These are phyloP conservation scores for Hypoxylon intermedium DNA, from an alignment of 495 filamentous ascomycete species.

Conservation along the genomic window DNA sequence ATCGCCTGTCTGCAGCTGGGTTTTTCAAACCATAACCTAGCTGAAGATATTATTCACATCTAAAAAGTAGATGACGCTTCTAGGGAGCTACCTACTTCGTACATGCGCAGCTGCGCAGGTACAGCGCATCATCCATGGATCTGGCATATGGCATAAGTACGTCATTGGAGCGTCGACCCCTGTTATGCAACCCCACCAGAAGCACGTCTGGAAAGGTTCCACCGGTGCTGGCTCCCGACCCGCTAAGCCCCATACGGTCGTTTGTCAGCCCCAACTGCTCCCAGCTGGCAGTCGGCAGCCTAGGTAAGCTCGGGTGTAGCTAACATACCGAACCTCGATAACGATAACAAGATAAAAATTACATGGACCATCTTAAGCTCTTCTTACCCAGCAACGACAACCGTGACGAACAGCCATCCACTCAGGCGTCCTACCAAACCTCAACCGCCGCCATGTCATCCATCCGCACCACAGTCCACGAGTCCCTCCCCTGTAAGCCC, in stretches of 20 bases:
- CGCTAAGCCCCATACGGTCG: not conserved
- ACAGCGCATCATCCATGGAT: slow-evolving; percentile 12
- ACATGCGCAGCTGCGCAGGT: slow-evolving; percentile 16
- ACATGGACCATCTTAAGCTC: slow-evolving; percentile 16
- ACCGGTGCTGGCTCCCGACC: slow-evolving; percentile 1
- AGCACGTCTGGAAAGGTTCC: not conserved
- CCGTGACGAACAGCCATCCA: slow-evolving; percentile 46
- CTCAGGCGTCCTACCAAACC: not conserved
- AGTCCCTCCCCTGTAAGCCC: slow-evolving; percentile 80
- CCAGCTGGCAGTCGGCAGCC: slow-evolving; percentile 7
- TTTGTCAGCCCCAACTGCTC: not conserved
- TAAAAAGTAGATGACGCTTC: not conserved
- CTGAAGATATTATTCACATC: not conserved
- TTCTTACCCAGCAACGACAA: slow-evolving; percentile 2
- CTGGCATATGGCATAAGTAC: slow-evolving; percentile 6
- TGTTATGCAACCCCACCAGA: slow-evolving; percentile 11
- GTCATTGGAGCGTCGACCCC: slow-evolving; percentile 23
- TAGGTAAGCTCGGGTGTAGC: too few relatives aligned
- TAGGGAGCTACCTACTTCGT: not conserved
- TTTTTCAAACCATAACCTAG: not conserved
- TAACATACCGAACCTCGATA: slow-evolving; percentile 4
- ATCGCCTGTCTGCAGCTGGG: too few relatives aligned
- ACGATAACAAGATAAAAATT: slow-evolving; percentile 24
- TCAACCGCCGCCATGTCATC: slow-evolving; percentile 63
- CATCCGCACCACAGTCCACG: slow-evolving; percentile 70